Evolutionary conservation across 768 basidiomycete species (phyloP), one percentile per base, ranked within the genome.

Genomic region (Xanthoconium stramineum): DNA sequence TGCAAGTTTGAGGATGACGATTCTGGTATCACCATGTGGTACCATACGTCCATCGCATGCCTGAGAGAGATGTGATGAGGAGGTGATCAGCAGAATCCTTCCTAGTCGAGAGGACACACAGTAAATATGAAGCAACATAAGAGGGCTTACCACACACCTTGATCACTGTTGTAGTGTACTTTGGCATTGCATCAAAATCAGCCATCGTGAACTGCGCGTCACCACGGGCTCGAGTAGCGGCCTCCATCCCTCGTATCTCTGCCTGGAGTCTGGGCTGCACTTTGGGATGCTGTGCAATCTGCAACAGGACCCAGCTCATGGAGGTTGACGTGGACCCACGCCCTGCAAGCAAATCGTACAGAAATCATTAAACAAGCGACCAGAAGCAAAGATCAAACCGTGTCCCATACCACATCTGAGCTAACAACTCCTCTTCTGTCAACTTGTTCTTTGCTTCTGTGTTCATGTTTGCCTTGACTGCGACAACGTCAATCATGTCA

Each of bases 191-290:
- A 35, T 83, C 80, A 55, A 82, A 72, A 62, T 83, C 90, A 0
- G 74, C 49, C 48, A 57, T 20, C 11, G 58, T 60, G 15, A 61
- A 51, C 17, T 60, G 30, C 33, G 55, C 37, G n/a, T 55, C 50
- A 33, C 56, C 58, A n/a, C 55, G 64, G 36, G 55, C 47, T 19
- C 47, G 52, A 13, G 65, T 17, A n/a, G 24, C 45, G 12, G 50
- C 62, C 40, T 55, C 63, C 2, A 11, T 57, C n/a, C n/a, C 37
- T 35, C 62, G 52, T 33, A 65, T 59, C 45, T 66, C 65, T 2
- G 24, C 72, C 13, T 90, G 82, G 19, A 93, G 80, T 54, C 75
- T 78, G 3, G 71, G 68, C 65, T 93, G 89, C 3, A 83, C 67
- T 20, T 82, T 74, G 0, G 80, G 83, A 57, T 83, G 71, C 39